These are phyloP conservation scores for Artemisia argyi DNA, from an alignment of 129 eudicot species.

Conservation along the genomic window DNA sequence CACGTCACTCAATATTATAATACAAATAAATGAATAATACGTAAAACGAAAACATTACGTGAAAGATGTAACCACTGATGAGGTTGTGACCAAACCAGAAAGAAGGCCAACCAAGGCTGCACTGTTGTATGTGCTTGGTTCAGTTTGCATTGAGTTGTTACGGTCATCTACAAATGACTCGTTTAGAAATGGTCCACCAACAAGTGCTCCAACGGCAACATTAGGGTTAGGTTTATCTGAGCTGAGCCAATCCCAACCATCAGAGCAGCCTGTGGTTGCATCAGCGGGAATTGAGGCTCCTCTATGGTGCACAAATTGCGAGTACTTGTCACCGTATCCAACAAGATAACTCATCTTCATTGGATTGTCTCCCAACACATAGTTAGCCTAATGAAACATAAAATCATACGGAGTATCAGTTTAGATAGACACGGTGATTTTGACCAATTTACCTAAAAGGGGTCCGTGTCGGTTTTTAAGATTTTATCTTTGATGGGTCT, in stretches of 20 bases:
- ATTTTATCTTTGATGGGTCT: background rate
- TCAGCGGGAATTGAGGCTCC: conserved; percentile 93
- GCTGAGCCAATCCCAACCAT: conserved; percentile 78
- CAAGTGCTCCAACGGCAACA: conserved; percentile 84
- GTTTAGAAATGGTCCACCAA: conserved; percentile 89
- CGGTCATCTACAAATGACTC: conserved; percentile 79
- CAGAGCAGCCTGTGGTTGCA: conserved; percentile 60
- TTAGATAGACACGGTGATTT: conserved; percentile 1
- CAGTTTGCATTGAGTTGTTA: conserved; percentile 90
- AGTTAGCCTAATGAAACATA: conserved; percentile 58
- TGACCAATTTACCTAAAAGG: background rate
- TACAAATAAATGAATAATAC: conserved; percentile 14
- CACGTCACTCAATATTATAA: conserved; percentile 1
- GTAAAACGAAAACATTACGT: conserved; percentile 17
- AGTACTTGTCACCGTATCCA: conserved; percentile 88
- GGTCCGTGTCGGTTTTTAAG: background rate
- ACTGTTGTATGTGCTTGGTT: conserved; percentile 89
- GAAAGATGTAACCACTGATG: conserved; percentile 84
- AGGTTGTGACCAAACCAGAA: conserved; percentile 89
- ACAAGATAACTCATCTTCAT: conserved; percentile 93
- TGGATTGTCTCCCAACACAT: conserved; percentile 91
- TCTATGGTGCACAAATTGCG: conserved; percentile 86
- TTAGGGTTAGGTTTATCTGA: conserved; percentile 77
- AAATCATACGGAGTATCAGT: conserved; percentile 1
- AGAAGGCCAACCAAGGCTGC: conserved; percentile 84